Evolutionary conservation across 2,329 filamentous ascomycete genomes (phyloP).

Genomic region (Teratosphaeria viscida): DNA sequence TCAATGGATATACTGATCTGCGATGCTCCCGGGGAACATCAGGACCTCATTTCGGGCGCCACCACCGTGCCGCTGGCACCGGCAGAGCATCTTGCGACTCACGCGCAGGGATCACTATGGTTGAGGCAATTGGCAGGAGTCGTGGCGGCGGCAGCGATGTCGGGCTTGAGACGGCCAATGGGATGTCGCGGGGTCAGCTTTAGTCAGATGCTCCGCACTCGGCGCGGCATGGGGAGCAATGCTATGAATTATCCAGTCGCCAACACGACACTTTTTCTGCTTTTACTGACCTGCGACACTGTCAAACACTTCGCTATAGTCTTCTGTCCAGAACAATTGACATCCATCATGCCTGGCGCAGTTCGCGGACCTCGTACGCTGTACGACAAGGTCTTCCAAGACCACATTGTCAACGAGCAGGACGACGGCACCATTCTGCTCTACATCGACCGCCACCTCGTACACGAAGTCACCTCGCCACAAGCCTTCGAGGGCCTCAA

Average conservation of each 20-base stretch:
- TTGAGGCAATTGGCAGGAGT: background rate
- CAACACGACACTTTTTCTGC: background rate
- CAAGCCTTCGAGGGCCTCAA: conserved; percentile 96
- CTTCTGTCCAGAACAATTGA: background rate
- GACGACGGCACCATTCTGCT: conserved; percentile 84
- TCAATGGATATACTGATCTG: too few species aligned
- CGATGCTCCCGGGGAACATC: too few species aligned
- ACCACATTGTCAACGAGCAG: conserved; percentile 92
- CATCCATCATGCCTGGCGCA: conserved; percentile 16
- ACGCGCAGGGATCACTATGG: background rate
- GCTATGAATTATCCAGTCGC: background rate
- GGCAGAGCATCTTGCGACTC: background rate
- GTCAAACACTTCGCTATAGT: background rate
- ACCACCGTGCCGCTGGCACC: background rate
- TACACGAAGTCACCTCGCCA: conserved; percentile 96
- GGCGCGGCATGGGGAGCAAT: background rate
- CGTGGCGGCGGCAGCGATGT: background rate
- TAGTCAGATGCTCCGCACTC: background rate
- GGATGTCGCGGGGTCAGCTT: background rate
- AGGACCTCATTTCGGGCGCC: background rate
- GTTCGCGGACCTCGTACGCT: conserved; percentile 49
- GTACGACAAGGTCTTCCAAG: conserved; percentile 95
- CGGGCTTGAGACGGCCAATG: background rate
- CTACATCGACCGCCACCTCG: conserved; percentile 93
- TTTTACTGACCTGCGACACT: background rate